Base-by-base conservation (phyloP, 2,329 filamentous ascomycete species). In the Diaporthe aspalathi region DNA sequence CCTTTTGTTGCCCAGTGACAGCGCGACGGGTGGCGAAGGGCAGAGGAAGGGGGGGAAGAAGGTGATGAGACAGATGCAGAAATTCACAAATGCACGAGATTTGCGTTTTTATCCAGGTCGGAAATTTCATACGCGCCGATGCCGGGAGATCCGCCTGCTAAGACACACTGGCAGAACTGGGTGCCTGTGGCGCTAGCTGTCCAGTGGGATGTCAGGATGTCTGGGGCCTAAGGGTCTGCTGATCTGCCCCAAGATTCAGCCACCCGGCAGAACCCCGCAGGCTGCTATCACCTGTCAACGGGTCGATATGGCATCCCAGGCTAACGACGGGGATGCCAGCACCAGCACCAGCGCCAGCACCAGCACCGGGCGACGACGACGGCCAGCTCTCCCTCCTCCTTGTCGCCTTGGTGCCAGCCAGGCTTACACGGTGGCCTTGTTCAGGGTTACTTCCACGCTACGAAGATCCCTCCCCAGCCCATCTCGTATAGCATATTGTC, bases 151-250 rank as follows among this genome's bases (percentile, higher is more conserved):
- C 22, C 38, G 40, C 66, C 54, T 35, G 7, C 35, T 38, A 12
- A 32, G 5, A 12, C 35, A 7, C 35, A 38, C 32, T 32, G 32
- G 32, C 32, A 32, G n/a, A 5, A 32, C 32, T 32, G 32, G 32
- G 32, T 35, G 32, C 32, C 32, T 35, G 32, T 35, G 32, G 32
- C 32, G 32, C 32, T 35, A 35, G 32, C 32, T 35, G 32, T 35
- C 32, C 32, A 35, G 32, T 32, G 5, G 32, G 32, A 8, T 32
- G 8, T 8, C 8, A 8, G 32, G 32, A 63, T 49, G 60, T 49
- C 60, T 22, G 43, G 43, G 57, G 43, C 60, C 60, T 65, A 45
- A 63, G 40, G 60, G 60, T 65, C 60, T 50, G 60, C 60, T 65
- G 45, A 65, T 65, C 60, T 5, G 43, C 60, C 60, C 16, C 2